A percentile compares a stretch with the other conserved stretches of the same genome.
Conservation (phyloP, 495 filamentous ascomycete genomes). For the Saxophila tyrrhenica region DNA sequence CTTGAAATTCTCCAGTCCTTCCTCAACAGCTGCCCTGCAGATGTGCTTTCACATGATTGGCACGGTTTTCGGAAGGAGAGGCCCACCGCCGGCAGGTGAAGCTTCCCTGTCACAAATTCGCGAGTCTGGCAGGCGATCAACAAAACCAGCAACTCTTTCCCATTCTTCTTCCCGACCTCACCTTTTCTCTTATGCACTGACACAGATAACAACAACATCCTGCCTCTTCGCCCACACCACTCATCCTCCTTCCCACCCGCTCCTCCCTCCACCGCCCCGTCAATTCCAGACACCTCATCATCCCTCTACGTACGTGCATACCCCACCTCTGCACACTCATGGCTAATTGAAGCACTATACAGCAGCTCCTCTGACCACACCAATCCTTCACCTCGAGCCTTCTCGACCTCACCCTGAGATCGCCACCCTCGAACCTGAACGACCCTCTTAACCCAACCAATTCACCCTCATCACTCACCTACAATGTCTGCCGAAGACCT, state of each 20-base stretch:
- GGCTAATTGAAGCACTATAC: background rate
- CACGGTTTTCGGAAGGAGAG: too few species aligned
- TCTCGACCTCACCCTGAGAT: too few species aligned
- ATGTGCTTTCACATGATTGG: background rate
- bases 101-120: background rate
- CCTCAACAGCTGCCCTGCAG: background rate
- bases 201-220: too few species aligned
- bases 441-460: too few species aligned
- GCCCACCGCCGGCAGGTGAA: too few species aligned
- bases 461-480: background rate
- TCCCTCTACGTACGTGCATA: background rate
- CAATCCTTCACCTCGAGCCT: background rate
- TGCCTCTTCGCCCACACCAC: too few species aligned
- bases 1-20: too few species aligned
- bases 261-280: background rate
- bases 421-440: too few species aligned
- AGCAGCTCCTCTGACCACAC: background rate
- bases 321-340: background rate
- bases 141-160: background rate
- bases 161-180: background rate
- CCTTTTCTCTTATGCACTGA: too few species aligned
- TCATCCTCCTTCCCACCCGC: background rate
- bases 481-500: constrained; percentile 29
- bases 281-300: background rate
- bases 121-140: background rate